Conservation (phyloP, 2,329 filamentous ascomycete genomes). For the Colletotrichum acutatum region DNA sequence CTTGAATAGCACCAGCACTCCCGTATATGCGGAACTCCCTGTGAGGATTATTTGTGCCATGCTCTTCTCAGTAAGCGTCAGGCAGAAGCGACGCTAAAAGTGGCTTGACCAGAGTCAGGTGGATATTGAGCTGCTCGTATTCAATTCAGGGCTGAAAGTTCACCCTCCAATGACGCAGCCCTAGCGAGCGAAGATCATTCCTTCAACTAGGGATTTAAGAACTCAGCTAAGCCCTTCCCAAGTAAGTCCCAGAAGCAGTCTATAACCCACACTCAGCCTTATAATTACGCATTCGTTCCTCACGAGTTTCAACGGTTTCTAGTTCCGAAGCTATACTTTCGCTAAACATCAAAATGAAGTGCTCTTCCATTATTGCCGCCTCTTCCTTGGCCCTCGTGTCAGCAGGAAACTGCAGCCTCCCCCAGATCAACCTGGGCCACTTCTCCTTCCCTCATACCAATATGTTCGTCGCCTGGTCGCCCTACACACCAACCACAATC, state of each 20-base stretch:
- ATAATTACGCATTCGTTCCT: not conserved
- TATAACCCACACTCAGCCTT: not conserved
- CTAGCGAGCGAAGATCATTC: not conserved
- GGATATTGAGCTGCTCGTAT: not conserved
- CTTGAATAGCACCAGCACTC: not conserved
- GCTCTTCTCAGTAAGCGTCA: not conserved
- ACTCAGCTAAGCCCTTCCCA: not conserved
- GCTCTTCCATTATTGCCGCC: not conserved
- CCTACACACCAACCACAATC: slow-evolving; percentile 22
- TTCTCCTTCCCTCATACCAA: slow-evolving; percentile 20
- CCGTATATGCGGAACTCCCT: not conserved
- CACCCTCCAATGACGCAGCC: not conserved
- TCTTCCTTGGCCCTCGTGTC: not conserved
- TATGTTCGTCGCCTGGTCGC: slow-evolving; percentile 14
- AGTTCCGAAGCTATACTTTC: not conserved
- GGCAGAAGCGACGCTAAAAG: not conserved
- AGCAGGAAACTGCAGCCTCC: not conserved
- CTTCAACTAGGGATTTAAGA: not conserved
- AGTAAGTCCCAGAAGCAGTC: not conserved
- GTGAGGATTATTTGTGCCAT: not conserved
- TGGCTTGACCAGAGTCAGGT: not conserved
- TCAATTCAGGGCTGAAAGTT: not conserved
- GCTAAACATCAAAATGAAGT: not conserved
- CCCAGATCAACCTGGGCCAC: slow-evolving; percentile 18
- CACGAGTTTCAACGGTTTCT: not conserved